Conservation (phyloP, 345 rosid genomes). For the Salix exigua region DNA sequence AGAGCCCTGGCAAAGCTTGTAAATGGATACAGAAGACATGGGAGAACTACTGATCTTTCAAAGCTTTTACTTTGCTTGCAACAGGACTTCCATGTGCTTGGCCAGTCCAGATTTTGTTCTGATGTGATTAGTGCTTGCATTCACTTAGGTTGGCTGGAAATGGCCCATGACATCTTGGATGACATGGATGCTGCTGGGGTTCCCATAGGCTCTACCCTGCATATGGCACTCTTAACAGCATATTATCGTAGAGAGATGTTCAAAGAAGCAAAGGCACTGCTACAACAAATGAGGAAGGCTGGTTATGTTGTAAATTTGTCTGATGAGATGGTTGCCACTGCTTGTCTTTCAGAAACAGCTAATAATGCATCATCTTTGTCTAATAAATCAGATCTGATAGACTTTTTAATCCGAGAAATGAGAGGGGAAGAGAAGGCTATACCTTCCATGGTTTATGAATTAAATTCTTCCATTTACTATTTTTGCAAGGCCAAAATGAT, state of each 20-base stretch:
- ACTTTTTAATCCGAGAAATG: conserved; percentile 40
- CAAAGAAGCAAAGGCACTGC: conserved; percentile 59
- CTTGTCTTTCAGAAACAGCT: conserved; percentile 21
- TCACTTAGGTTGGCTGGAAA: conserved; percentile 60
- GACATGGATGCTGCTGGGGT: conserved; percentile 54
- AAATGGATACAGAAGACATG: conserved; percentile 47
- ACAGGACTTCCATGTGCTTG: conserved; percentile 14
- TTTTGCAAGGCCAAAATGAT: conserved; percentile 86
- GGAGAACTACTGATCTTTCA: conserved; percentile 50
- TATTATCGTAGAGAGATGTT: conserved; percentile 48
- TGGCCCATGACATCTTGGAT: conserved; percentile 89
- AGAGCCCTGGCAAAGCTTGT: conserved; percentile 65
- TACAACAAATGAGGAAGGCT: conserved; percentile 49
- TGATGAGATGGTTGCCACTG: conserved; percentile 24
- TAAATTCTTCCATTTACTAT: conserved; percentile 72
- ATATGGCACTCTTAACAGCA: conserved; percentile 47
- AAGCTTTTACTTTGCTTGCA: conserved; percentile 43
- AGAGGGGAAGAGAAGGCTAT: conserved; percentile 29
- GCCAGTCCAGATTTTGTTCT: conserved; percentile 35
- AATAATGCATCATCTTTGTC: conserved; percentile 17
- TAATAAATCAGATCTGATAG: conserved; percentile 36
- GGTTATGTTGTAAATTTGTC: conserved; percentile 38
- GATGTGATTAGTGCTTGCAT: conserved; percentile 61
- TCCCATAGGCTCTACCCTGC: conserved; percentile 31
- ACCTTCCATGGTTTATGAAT: conserved; percentile 40